Conservation (phyloP, 345 rosid genomes). For the Boechera retrofracta region DNA sequence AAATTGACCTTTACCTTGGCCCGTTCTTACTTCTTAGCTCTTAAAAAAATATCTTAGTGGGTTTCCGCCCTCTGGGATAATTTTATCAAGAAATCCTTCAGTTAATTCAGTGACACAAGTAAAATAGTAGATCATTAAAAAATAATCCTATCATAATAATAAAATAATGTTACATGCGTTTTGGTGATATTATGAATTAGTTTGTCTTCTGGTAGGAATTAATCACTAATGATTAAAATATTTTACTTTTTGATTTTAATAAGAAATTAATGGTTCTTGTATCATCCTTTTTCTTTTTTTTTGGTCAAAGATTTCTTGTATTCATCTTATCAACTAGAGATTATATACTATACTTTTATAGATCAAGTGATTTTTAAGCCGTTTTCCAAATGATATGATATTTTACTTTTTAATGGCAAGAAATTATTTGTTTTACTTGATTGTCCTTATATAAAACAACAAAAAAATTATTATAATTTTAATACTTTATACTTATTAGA, state of each 20-base stretch:
- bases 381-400: neutral
- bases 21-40: constrained; percentile 22
- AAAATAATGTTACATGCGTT: neutral
- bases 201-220: neutral
- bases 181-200: neutral
- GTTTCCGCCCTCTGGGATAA: neutral
- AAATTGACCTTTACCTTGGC: constrained; percentile 32
- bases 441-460: neutral
- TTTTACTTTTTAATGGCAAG: neutral
- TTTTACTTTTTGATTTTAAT: neutral
- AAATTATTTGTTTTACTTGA: neutral
- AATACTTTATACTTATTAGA: neutral
- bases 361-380: neutral
- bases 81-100: neutral
- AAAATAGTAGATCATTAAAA: neutral
- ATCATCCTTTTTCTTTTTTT: no score
- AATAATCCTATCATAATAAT: neutral
- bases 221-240: neutral
- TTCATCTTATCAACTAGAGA: neutral
- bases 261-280: neutral
- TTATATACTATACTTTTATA: neutral
- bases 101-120: neutral
- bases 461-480: neutral
- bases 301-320: neutral
- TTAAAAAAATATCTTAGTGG: neutral